These are phyloP conservation scores for Tothia fuscella DNA, from an alignment of 2,329 filamentous ascomycete species.

Conservation along the genomic window DNA sequence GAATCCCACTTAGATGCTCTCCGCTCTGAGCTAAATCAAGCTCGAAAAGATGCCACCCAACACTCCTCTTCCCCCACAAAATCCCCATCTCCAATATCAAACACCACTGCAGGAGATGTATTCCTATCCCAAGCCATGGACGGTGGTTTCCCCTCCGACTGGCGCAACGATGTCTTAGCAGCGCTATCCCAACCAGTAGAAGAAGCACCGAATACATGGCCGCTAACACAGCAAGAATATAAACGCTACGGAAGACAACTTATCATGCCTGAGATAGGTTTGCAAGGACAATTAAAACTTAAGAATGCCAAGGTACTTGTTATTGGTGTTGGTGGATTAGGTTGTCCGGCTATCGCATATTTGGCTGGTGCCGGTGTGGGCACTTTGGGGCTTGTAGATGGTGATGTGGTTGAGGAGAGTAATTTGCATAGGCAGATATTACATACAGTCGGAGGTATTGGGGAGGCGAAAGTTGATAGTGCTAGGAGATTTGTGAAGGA, in stretches of 20 bases:
- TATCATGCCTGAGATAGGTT: conserved; percentile 70
- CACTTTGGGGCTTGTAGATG: conserved; percentile 72
- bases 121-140: conserved; percentile 25
- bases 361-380: conserved; percentile 82
- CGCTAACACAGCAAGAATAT: conserved; percentile 62
- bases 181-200: conserved; percentile 19
- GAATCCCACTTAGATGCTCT: conserved; percentile 5
- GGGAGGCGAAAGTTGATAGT: conserved; percentile 70
- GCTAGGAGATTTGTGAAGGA: conserved; percentile 33
- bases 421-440: conserved; percentile 90
- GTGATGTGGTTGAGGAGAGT: conserved; percentile 74
- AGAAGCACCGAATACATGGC: conserved; percentile 40
- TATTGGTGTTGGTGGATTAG: conserved; percentile 78
- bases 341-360: conserved; percentile 87
- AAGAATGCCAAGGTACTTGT: conserved; percentile 62
- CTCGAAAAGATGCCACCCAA: conserved; percentile 13
- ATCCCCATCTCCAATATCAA: conserved; percentile 10
- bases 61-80: conserved; percentile 7
- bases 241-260: conserved; percentile 81
- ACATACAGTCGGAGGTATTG: conserved; percentile 59
- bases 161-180: conserved; percentile 30
- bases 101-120: conserved; percentile 15
- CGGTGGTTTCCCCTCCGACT: conserved; percentile 30
- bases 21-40: conserved; percentile 1
- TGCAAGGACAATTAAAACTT: conserved; percentile 66